phyloP scores from a whole-genome alignment of 306 rosid genomes.

The Nissolia schottii region DNA sequence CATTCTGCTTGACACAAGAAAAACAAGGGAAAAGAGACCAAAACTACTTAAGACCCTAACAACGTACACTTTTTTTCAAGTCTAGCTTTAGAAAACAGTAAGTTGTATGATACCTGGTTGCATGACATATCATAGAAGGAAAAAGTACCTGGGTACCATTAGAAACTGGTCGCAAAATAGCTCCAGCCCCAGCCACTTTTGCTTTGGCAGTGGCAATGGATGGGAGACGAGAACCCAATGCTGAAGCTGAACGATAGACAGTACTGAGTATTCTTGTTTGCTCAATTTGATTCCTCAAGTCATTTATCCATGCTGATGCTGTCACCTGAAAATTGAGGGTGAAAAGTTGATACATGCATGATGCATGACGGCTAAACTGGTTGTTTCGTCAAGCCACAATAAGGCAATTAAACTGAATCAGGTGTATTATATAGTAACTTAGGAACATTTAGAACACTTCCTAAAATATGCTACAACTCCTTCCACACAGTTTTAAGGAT shows the following conservation, averaged over 20 bases:
- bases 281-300: constrained; percentile 91
- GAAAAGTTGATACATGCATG: background rate
- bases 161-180: constrained; percentile 90
- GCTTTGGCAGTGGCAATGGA: constrained; percentile 91
- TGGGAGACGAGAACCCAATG: constrained; percentile 94
- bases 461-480: background rate
- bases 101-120: background rate
- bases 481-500: background rate
- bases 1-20: background rate
- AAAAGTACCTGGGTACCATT: constrained; percentile 78
- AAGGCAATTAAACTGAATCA: background rate
- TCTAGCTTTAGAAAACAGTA: constrained; percentile 4
- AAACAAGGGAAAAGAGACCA: background rate
- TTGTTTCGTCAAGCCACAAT: background rate
- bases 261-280: constrained; percentile 90
- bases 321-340: constrained; percentile 58
- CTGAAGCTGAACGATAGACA: constrained; percentile 93
- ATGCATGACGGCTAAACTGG: background rate
- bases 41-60: background rate
- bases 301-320: constrained; percentile 97
- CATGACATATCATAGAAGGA: background rate
- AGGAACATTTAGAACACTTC: background rate
- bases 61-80: background rate
- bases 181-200: constrained; percentile 93
- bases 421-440: background rate